A percentile compares a stretch with the other conserved stretches of the same genome.
phyloP scores from a whole-genome alignment of 2,329 filamentous ascomycete genomes.

The Venturia effusa region DNA sequence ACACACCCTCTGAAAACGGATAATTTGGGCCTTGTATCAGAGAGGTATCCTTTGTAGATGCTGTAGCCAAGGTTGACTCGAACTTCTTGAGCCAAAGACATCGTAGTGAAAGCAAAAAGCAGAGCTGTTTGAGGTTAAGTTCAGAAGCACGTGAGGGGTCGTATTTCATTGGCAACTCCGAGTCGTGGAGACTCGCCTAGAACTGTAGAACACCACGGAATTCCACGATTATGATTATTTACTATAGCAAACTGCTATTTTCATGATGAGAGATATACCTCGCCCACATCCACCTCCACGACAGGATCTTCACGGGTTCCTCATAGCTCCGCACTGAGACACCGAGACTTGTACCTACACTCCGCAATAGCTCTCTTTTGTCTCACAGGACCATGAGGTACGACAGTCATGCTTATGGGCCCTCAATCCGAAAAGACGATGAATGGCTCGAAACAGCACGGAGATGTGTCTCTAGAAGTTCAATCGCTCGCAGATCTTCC shows the following conservation, averaged over 20 bases:
- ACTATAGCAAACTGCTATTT: background rate
- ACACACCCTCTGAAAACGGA: conserved; percentile 7
- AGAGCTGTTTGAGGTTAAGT: background rate
- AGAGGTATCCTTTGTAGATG: background rate
- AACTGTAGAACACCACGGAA: too few relatives aligned
- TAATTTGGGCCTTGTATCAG: background rate
- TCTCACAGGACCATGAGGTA: background rate
- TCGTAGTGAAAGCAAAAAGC: background rate
- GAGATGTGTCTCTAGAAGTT: background rate
- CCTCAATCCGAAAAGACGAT: too few relatives aligned
- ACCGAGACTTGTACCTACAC: too few relatives aligned
- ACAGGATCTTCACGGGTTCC: background rate
- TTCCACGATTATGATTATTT: background rate
- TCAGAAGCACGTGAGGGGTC: background rate
- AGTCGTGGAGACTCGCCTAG: too few relatives aligned
- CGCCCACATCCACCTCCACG: background rate
- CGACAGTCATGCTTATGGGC: background rate
- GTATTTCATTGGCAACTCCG: too few relatives aligned
- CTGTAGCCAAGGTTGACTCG: conserved; percentile 3
- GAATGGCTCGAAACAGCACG: too few relatives aligned
- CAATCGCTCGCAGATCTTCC: background rate
- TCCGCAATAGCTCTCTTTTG: background rate
- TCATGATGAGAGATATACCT: background rate
- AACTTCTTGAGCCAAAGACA: background rate
- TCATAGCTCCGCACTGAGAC: background rate